Evolutionary conservation across 2,329 filamentous ascomycete genomes (phyloP).

Genomic region (Cryphonectria radicalis): DNA sequence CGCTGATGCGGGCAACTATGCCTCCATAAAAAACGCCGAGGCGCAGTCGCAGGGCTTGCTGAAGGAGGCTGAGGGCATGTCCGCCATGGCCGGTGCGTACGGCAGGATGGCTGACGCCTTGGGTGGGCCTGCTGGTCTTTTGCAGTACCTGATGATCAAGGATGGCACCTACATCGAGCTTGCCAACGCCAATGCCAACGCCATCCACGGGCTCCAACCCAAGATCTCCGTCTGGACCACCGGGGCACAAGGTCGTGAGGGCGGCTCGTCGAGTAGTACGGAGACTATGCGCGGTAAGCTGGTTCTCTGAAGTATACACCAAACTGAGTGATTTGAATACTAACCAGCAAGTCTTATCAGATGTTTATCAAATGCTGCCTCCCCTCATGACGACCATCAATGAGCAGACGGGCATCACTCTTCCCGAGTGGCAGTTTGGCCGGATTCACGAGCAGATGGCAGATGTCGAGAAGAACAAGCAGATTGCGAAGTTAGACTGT

Average conservation of each 20-base stretch:
- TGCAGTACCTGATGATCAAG: slow-evolving; percentile 89
- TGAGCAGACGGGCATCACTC: slow-evolving; percentile 82
- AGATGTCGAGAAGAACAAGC: slow-evolving; percentile 42
- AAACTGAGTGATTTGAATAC: not conserved
- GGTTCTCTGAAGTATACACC: no score
- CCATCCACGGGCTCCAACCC: slow-evolving; percentile 76
- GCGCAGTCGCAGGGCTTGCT: slow-evolving; percentile 58
- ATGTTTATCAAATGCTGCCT: slow-evolving; percentile 83
- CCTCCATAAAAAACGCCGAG: slow-evolving; percentile 54
- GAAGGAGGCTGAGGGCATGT: slow-evolving; percentile 76
- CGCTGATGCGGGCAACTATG: slow-evolving; percentile 45
- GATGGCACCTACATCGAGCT: slow-evolving; percentile 78
- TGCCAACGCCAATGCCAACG: slow-evolving; percentile 76
- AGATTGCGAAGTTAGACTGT: slow-evolving; percentile 42
- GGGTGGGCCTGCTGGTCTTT: slow-evolving; percentile 75
- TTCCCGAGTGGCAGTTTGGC: slow-evolving; percentile 77
- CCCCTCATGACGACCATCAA: slow-evolving; percentile 84
- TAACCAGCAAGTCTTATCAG: slow-evolving; percentile 4
- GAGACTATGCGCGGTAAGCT: slow-evolving; percentile 67
- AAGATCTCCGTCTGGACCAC: slow-evolving; percentile 95
- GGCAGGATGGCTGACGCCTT: slow-evolving; percentile 71
- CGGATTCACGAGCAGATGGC: slow-evolving; percentile 44
- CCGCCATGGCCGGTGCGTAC: slow-evolving; percentile 82
- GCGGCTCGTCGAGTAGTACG: slow-evolving; percentile 43
- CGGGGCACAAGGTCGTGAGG: slow-evolving; percentile 54